Evolutionary conservation across 257 asterid genomes (phyloP), one percentile per base, ranked within the genome.

Genomic region (Echium plantagineum): DNA sequence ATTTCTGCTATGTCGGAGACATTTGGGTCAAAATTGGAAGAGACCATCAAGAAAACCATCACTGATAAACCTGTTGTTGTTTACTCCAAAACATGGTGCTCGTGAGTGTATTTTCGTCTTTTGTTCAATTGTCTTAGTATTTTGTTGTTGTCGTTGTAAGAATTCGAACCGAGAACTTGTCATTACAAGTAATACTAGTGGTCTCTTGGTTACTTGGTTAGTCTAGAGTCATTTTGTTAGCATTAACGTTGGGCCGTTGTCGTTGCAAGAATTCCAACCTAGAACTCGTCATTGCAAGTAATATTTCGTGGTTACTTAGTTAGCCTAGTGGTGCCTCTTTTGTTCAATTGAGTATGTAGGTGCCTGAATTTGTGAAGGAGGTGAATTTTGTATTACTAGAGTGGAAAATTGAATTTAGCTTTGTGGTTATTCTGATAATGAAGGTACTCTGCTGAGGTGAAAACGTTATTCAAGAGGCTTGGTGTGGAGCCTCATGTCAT

Each of bases 11-110:
- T 77, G 88, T 71, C 86, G 69, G 77, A 90, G 35, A 78, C 97
- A 12, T 83, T 78, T 49, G 94, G 93, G 32, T 75, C 90, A 21
- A 68, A 81, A 48, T 65, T 84, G 65, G 95, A 83, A 68, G 95
- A 76, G 52, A 67, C 70, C 10, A 85, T 91, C 55, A 79, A 79
- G 70, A 79, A 74, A 60, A 79, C 89, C 12, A 49, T 91, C 61
- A 61, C 60, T 28, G 85, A 79, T 6, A 82, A 79, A 64, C 93
- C 96, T 21, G 94, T 91, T 49, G 98, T 91, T 2, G 93, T 91
- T 52, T 91, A 87, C 77, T 88, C 98, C 77, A 91, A 91, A 74
- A 75, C 90, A 49, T 87, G 98, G 96, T 91, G 98, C 58, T 82
- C 95, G 98, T 91, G 61, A 72, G 98, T 85, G 5, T 7, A 3